These are phyloP conservation scores for Ogataea nonfermentans DNA, from an alignment of 805 yeast species.

Conservation along the genomic window DNA sequence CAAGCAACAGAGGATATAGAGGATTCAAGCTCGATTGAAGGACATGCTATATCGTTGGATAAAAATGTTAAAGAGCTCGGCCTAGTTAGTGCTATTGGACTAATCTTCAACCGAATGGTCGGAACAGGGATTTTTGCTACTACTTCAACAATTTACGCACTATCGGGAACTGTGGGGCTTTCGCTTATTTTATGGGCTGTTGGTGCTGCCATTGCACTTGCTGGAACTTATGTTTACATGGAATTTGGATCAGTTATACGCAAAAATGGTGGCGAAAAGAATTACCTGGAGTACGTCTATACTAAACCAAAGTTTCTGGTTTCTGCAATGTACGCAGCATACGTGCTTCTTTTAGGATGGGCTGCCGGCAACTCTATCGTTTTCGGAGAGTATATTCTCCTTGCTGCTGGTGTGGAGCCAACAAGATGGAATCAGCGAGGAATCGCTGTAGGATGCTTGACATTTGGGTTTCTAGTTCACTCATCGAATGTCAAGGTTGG, in stretches of 20 bases:
- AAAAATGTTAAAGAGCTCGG: slow-evolving; percentile 43
- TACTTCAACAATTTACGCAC: slow-evolving; percentile 57
- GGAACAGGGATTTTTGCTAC: slow-evolving; percentile 76
- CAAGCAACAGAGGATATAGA: no score
- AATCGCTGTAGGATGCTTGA: slow-evolving; percentile 70
- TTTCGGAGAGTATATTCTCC: slow-evolving; percentile 72
- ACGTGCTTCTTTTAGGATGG: slow-evolving; percentile 78
- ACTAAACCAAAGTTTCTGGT: slow-evolving; percentile 64
- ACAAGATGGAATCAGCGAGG: slow-evolving; percentile 81
- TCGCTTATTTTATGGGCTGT: slow-evolving; percentile 71
- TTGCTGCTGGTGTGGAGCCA: slow-evolving; percentile 66
- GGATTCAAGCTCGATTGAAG: no score
- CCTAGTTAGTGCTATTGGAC: slow-evolving; percentile 41
- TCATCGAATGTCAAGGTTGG: slow-evolving; percentile 62
- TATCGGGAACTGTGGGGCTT: slow-evolving; percentile 71
- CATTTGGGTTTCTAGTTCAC: slow-evolving; percentile 69
- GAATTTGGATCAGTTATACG: slow-evolving; percentile 55
- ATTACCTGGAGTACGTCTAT: slow-evolving; percentile 70
- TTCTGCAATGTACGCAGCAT: slow-evolving; percentile 63
- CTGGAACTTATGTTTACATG: slow-evolving; percentile 69
- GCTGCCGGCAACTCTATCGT: slow-evolving; percentile 82
- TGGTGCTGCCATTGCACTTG: slow-evolving; percentile 65
- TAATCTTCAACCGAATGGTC: slow-evolving; percentile 65
- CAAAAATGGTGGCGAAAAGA: slow-evolving; percentile 83
- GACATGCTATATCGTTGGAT: slow-evolving; percentile 28